phyloP scores from a whole-genome alignment of 352 stramenopile species.

The Pythium brassicae region DNA sequence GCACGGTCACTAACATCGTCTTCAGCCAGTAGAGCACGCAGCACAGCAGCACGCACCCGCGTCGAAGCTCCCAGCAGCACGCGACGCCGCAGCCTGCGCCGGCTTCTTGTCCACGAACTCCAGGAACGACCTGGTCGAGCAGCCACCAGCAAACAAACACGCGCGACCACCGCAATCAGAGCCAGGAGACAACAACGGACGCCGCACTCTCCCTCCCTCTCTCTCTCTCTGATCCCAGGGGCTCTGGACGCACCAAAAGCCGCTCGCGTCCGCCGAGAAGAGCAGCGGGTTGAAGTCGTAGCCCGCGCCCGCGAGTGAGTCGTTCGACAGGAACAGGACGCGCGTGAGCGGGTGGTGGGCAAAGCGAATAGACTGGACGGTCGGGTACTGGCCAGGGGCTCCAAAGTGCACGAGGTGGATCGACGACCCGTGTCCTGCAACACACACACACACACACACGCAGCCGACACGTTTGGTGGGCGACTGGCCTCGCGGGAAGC shows the following conservation, averaged over 20 bases:
- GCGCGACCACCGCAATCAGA: no score
- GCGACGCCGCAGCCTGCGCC: constrained; percentile 46
- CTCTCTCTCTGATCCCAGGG: no score
- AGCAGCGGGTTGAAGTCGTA: constrained; percentile 92
- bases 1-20: no score
- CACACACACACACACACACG: not conserved
- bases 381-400: constrained; percentile 58
- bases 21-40: no score
- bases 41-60: constrained; percentile 28
- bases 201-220: no score
- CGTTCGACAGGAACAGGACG: constrained; percentile 89
- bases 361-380: constrained; percentile 87
- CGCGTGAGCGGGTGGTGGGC: constrained; percentile 75
- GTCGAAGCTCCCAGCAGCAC: constrained; percentile 59
- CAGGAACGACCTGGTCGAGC: constrained; percentile 44
- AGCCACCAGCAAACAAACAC: no score
- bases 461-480: not conserved
- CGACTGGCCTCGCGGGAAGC: no score
- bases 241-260: constrained; percentile 52
- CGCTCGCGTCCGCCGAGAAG: constrained; percentile 73
- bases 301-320: constrained; percentile 81
- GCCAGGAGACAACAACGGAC: no score
- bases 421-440: constrained; percentile 81
- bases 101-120: constrained; percentile 81
- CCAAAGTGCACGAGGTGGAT: constrained; percentile 89